phyloP scores from a whole-genome alignment of 352 stramenopile species.

The Phytophthora fragariaefolia region DNA sequence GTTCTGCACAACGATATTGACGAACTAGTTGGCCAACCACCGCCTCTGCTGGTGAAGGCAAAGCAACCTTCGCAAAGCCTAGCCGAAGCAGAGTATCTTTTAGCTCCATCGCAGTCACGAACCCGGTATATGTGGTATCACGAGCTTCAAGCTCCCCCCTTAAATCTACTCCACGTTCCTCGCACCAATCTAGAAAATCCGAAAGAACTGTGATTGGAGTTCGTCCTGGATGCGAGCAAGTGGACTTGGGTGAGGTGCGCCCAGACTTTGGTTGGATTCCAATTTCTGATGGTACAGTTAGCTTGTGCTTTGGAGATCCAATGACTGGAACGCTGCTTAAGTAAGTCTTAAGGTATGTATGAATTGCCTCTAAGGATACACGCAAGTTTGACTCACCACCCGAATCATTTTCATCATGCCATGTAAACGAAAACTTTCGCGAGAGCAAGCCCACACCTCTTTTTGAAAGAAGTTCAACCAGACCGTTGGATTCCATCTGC shows the following conservation, averaged over 20 bases:
- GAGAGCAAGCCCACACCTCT: too few species aligned
- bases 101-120: conserved; percentile 53
- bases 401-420: conserved; percentile 9
- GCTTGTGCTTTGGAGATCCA: conserved; percentile 1
- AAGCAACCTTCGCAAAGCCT: conserved; percentile 34
- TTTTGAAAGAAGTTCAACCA: conserved; percentile 48
- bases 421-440: too few species aligned
- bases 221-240: too few species aligned
- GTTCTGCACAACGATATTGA: conserved; percentile 45
- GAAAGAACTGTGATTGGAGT: conserved; percentile 15
- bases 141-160: conserved; percentile 56
- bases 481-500: conserved; percentile 50
- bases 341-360: too few species aligned
- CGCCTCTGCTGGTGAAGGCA: conserved; percentile 33
- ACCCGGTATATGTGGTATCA: conserved; percentile 54
- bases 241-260: too few species aligned
- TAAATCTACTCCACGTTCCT: conserved; percentile 53
- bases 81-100: conserved; percentile 59
- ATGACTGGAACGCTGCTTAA: too few species aligned
- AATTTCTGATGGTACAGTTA: not conserved
- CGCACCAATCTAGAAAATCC: conserved; percentile 42
- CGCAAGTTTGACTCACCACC: conserved; percentile 8
- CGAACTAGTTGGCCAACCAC: conserved; percentile 63
- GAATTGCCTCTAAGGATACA: too few species aligned
- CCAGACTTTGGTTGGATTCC: not conserved